Evolutionary conservation across 164 flowering plant species (phyloP), one percentile per base, ranked within the genome.

Genomic region (Houttuynia cordata): DNA sequence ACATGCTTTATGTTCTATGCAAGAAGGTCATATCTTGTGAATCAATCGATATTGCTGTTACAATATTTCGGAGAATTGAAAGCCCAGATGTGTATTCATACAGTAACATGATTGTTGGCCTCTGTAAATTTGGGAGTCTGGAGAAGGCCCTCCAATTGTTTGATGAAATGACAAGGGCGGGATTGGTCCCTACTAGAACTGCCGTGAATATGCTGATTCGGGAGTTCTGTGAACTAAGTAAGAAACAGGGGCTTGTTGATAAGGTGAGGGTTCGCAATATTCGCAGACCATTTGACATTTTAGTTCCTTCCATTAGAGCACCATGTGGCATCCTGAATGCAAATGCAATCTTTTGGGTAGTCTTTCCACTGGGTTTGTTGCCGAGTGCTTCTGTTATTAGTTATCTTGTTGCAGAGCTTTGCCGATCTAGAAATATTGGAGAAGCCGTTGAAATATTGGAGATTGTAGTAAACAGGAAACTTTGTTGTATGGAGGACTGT

Each of bases 1-100:
- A 77, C 51, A 68, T 77, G 71, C 72, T 77, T 4, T 77, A 73
- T 66, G 78, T 73, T 63, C 71, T 80, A 4, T 80, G 83, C 53
- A 77, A 80, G 70, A 77, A 69, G 68, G 74, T 64, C n/a, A 13
- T 30, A 10, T 62, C 71, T 17, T 74, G 59, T 66, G 75, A 75
- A 4, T 62, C 69, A 24, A 73, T 79, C 50, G 80, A 79, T 59
- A 22, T 65, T 37, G 80, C 83, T 14, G 61, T 79, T 24, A 21
- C 22, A 14, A 69, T 79, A 30, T 79, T 79, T 67, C 37, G 60
- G 23, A 69, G 62, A 51, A 79, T 79, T 51, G 73, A 74, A 51
- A 58, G 42, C 0, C 80, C 83, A 2, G 83, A 79, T 65, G 64
- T 64, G 19, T 79, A 65, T 62, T 76, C 83, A 5, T 79, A 75